Evolutionary conservation across 1,139 yeast genomes (phyloP).

Genomic region (Pichia sp.): DNA sequence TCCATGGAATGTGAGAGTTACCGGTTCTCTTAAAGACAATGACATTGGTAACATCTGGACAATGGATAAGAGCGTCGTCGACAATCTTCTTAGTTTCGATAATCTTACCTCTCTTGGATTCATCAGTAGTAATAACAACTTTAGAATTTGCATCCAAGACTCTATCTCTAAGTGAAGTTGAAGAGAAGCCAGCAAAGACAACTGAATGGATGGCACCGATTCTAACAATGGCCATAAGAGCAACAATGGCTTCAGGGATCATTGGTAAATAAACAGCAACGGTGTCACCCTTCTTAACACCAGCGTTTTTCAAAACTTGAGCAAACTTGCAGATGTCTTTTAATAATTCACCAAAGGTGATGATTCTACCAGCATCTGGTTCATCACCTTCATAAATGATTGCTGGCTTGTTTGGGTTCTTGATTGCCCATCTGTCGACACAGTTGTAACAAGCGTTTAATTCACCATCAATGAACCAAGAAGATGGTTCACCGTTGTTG

Average conservation of each 20-base stretch:
- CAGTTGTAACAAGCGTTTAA: conserved; percentile 76
- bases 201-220: conserved; percentile 84
- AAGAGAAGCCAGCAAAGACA: conserved; percentile 80
- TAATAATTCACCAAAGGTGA: conserved; percentile 73
- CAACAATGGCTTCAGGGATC: conserved; percentile 79
- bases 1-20: conserved; percentile 62
- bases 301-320: conserved; percentile 61
- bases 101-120: conserved; percentile 76
- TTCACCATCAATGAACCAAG: conserved; percentile 80
- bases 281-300: conserved; percentile 79
- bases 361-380: conserved; percentile 57
- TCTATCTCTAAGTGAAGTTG: conserved; percentile 74
- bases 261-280: conserved; percentile 86
- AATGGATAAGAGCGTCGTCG: conserved; percentile 71
- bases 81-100: conserved; percentile 82
- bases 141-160: conserved; percentile 72
- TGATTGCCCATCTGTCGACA: conserved; percentile 77
- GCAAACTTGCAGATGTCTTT: conserved; percentile 71
- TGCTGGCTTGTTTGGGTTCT: conserved; percentile 72
- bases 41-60: conserved; percentile 68
- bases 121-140: conserved; percentile 77
- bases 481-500: conserved; percentile 64
- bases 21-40: conserved; percentile 76
- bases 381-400: conserved; percentile 81
- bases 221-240: conserved; percentile 72